Evolutionary conservation across 148 eudicot species (phyloP), one percentile per base, ranked within the genome.

Genomic region (Rheum nobile): DNA sequence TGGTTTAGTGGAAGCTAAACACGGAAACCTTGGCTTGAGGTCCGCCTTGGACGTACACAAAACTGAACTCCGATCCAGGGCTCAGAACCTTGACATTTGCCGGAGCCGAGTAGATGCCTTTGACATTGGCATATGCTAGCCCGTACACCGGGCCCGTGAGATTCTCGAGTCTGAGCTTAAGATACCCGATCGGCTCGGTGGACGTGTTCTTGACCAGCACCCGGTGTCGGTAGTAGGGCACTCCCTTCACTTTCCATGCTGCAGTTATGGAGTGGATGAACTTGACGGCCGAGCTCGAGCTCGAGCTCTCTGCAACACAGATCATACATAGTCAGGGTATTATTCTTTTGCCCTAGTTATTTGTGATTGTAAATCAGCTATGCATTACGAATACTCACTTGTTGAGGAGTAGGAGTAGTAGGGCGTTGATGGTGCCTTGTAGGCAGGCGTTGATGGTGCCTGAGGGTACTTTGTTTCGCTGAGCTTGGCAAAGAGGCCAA

Each of bases 21-120:
- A 91, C 75, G 0, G 81, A 81, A 69, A 91, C 80, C 84, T 85
- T 83, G 44, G 97, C 96, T 79, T 91, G 97, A 4, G 95, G 87
- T 7, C 97, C 98, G 26, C 91, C 96, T 83, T 89, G 98, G 63
- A 94, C 75, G 72, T 94, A 94, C 50, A 94, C 86, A 72, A 94
- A 88, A 63, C 28, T 80, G 79, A 84, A 86, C 38, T 89, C 86
- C 0, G 84, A 81, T 57, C 88, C 88, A 28, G 93, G 83, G 35
- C 84, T 67, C 70, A 93, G 32, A 6, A 82, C 80, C 73, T 79
- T 84, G 0, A 84, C 69, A 80, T 89, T 71, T 19, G 80, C 67
- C 8, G 95, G 95, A 55, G 82, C 75, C 41, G 80, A 75, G 75
- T 86, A 91, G 9, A 71, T 74, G 75, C 80, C 81, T 77, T 86